These are phyloP conservation scores for Hypericum androsaemum DNA, from an alignment of 345 rosid genomes.

Conservation along the genomic window DNA sequence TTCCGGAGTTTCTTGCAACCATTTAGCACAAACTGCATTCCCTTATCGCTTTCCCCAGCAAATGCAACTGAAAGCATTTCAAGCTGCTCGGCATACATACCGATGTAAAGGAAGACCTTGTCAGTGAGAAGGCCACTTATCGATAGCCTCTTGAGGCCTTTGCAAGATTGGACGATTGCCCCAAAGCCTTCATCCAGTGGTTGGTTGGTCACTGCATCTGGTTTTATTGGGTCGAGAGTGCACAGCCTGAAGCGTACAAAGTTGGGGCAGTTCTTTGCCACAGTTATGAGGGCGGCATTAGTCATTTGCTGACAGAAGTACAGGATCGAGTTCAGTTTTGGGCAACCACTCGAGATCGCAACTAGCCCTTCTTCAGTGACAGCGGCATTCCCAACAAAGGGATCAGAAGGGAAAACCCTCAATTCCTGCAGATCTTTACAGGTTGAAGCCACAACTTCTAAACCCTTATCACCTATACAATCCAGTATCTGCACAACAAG, in stretches of 20 bases:
- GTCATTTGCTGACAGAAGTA: slow-evolving; percentile 98
- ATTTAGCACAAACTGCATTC: slow-evolving; percentile 72
- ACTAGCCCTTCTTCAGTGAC: slow-evolving; percentile 88
- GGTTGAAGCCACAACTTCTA: slow-evolving; percentile 58
- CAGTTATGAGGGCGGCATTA: slow-evolving; percentile 74
- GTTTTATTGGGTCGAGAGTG: slow-evolving; percentile 63
- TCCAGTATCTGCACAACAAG: slow-evolving; percentile 63
- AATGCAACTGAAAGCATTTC: slow-evolving; percentile 97
- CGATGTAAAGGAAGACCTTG: slow-evolving; percentile 74
- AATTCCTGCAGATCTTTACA: slow-evolving; percentile 82
- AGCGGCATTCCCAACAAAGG: slow-evolving; percentile 40
- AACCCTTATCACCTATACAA: slow-evolving; percentile 85
- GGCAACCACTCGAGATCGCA: slow-evolving; percentile 75
- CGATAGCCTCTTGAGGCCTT: slow-evolving; percentile 61
- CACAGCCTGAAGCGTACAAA: slow-evolving; percentile 75
- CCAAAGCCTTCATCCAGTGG: slow-evolving; percentile 96
- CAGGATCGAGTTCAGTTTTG: slow-evolving; percentile 65
- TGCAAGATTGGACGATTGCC: slow-evolving; percentile 75
- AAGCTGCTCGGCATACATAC: slow-evolving; percentile 69
- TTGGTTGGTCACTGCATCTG: slow-evolving; percentile 57
- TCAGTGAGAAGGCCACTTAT: slow-evolving; percentile 71
- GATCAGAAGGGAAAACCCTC: slow-evolving; percentile 86
- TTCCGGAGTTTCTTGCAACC: slow-evolving; percentile 87
- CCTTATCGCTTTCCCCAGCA: slow-evolving; percentile 79
- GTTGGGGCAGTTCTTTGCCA: slow-evolving; percentile 75